Base-by-base conservation (phyloP, 2,329 filamentous ascomycete species). In the Coleophoma eucalyptorum region DNA sequence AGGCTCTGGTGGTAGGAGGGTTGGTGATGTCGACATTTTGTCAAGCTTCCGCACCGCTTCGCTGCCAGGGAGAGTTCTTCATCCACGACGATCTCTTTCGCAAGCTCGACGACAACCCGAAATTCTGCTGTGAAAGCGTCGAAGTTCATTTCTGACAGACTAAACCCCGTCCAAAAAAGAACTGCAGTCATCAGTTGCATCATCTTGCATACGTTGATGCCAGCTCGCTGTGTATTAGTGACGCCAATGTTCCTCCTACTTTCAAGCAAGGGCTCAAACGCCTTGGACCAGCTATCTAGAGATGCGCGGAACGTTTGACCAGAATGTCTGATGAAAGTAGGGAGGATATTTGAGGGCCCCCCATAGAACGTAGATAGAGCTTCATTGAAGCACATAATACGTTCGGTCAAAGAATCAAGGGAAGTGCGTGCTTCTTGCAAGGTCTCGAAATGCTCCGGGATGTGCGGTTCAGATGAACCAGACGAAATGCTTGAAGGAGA, bases 121-220 rank as follows among this genome's bases (percentile, higher is more conserved):
- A 85, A 85, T 19, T 76, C 71, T 0, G 68, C 64, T 5, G 73
- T 65, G 54, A 80, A 83, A 10, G 65, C 62, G 57, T 86, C 82
- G 52, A 85, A 85, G 34, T 78, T 72, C 48, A 75, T 73, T 61
- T 86, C 82, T 43, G 69, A 77, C 47, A 78, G 75, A 60, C 73
- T 79, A 58, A 83, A 86, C 10, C 78, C 79, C 77, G 83, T 83
- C 38, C 78, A 67, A 55, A 80, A 83, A 5, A 85, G 66, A 33
- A 85, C 71, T 43, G 72, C 69, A 10, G 72, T 73, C 72, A 82
- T 85, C 46, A 81, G 71, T 52, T 83, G 79, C 49, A 75, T 75
- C 80, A 85, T 84, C 58, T 84, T 83, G 5, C 85, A 68, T 11
- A 82, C 80, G 5, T 79, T 74, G 50, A 84, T 83, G 43, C 76